These are phyloP conservation scores for Musa itinerans DNA, from an alignment of 176 grass and related monocot genomes.

Conservation along the genomic window DNA sequence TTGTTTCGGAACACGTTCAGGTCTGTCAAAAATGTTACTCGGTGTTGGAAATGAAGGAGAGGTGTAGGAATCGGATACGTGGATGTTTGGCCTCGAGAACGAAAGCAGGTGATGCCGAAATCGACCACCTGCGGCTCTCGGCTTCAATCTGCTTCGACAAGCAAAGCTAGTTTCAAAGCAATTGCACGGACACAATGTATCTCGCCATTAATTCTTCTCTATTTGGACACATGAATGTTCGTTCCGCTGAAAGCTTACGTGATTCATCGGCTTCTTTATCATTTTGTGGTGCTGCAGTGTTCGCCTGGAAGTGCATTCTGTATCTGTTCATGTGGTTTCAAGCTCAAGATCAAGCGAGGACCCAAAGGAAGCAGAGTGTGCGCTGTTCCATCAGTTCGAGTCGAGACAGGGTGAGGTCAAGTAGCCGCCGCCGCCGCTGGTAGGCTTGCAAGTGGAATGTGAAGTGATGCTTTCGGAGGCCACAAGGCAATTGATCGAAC, in stretches of 20 bases:
- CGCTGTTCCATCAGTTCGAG: too few relatives aligned
- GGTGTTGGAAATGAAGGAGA: too few relatives aligned
- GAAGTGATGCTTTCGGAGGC: background rate
- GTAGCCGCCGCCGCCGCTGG: background rate
- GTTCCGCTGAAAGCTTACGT: too few relatives aligned
- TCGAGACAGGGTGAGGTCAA: background rate
- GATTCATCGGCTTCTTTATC: too few relatives aligned
- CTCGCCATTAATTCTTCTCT: too few relatives aligned
- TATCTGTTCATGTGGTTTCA: background rate
- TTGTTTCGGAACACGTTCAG: background rate
- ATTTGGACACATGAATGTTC: too few relatives aligned
- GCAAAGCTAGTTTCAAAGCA: background rate
- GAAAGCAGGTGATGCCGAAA: background rate
- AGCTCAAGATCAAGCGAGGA: background rate
- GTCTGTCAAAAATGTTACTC: too few relatives aligned
- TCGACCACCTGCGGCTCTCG: background rate
- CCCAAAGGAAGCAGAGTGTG: background rate
- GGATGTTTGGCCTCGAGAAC: constrained; percentile 3
- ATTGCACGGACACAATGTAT: too few relatives aligned
- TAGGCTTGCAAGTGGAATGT: background rate
- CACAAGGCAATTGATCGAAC: background rate
- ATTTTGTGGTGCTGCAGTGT: too few relatives aligned
- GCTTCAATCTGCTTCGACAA: background rate
- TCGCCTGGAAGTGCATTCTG: too few relatives aligned
- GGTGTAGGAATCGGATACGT: background rate